Percentiles rank a stretch among this genome's conserved stretches.
These are phyloP conservation scores for Skeletonema potamos DNA, from an alignment of 108 stramenopile genomes.

Conservation along the genomic window DNA sequence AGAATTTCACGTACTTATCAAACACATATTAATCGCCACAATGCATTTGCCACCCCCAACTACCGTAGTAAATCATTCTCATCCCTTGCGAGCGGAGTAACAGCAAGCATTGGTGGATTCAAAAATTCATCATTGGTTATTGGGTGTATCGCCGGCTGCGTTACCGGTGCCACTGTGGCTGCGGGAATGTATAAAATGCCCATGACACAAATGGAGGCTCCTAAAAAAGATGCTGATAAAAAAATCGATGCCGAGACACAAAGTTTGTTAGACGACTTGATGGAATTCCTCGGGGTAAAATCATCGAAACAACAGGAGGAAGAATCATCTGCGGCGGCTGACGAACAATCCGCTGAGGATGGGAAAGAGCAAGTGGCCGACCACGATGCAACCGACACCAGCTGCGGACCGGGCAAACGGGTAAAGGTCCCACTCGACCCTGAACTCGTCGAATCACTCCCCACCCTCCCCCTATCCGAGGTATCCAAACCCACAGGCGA, in stretches of 20 bases:
- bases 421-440: conserved; percentile 37
- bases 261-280: conserved; percentile 22
- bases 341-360: neutral
- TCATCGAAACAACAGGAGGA: neutral
- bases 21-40: neutral
- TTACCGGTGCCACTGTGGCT: neutral
- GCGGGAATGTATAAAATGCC: neutral
- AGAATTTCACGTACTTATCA: neutral
- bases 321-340: neutral
- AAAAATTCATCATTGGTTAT: neutral
- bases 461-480: conserved; percentile 29
- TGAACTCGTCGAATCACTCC: conserved; percentile 34
- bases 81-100: neutral
- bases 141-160: neutral
- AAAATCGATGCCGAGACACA: conserved; percentile 30
- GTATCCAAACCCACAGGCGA: conserved; percentile 28
- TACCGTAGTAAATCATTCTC: neutral
- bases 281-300: conserved; percentile 32
- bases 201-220: conserved; percentile 1
- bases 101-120: neutral
- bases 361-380: neutral
- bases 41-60: neutral
- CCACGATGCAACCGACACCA: neutral
- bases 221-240: neutral
- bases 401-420: conserved; percentile 9